A percentile compares a stretch with the other conserved stretches of the same genome.
phyloP scores from a whole-genome alignment of 345 rosid genomes.

The Citrus glauca region DNA sequence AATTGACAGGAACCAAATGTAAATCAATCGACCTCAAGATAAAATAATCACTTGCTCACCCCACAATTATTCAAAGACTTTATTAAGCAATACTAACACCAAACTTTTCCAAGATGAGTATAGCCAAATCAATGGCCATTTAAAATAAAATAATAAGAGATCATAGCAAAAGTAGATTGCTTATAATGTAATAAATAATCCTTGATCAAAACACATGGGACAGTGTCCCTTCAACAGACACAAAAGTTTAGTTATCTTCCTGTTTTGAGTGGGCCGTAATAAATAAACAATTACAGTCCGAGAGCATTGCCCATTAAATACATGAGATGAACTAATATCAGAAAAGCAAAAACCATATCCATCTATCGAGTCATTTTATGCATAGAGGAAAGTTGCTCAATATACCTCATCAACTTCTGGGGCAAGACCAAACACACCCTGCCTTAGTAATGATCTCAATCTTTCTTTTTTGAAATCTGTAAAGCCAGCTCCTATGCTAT shows the following conservation, averaged over 20 bases:
- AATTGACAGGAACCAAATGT: background rate
- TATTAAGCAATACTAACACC: background rate
- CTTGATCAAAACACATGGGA: background rate
- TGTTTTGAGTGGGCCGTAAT: background rate
- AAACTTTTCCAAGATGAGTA: background rate
- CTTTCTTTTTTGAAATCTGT: slow-evolving; percentile 39
- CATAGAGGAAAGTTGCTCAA: background rate
- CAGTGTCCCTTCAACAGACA: background rate
- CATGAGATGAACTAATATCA: background rate
- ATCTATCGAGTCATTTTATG: background rate
- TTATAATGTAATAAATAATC: background rate
- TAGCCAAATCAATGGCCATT: background rate
- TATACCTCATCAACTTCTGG: slow-evolving; percentile 57
- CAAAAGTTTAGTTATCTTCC: background rate
- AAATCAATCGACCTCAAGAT: no score
- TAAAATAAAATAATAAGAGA: background rate
- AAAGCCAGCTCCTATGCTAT: slow-evolving; percentile 34
- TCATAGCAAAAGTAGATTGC: background rate
- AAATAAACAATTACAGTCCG: background rate
- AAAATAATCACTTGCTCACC: no score
- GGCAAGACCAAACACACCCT: slow-evolving; percentile 34
- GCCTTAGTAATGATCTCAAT: slow-evolving; percentile 44
- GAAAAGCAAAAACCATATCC: background rate
- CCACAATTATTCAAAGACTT: no score
- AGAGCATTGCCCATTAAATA: background rate